phyloP scores from a whole-genome alignment of 2,329 filamentous ascomycete species.

The Alternaria arbusti region DNA sequence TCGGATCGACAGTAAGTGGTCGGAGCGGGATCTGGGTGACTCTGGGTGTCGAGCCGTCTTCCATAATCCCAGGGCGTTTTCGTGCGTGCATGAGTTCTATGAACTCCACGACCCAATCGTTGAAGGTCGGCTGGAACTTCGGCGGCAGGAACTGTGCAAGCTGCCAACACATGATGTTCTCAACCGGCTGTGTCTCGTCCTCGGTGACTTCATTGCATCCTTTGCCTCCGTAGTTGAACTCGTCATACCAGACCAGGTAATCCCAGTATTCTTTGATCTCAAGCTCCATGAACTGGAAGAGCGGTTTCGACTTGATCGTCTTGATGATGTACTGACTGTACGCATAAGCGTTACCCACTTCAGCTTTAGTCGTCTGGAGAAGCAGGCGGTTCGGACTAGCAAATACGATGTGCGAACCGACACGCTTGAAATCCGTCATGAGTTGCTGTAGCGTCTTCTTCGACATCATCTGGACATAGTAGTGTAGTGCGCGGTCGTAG shows the following conservation, averaged over 20 bases:
- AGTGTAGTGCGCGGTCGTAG: constrained; percentile 91
- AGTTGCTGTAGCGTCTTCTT: constrained; percentile 96
- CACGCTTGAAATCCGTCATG: constrained; percentile 93
- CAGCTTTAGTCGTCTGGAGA: constrained; percentile 93
- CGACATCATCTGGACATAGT: constrained; percentile 99
- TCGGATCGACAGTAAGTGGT: constrained; percentile 60
- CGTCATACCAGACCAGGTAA: constrained; percentile 97
- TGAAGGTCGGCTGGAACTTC: constrained; percentile 82
- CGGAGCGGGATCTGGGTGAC: constrained; percentile 67
- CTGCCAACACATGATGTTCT: constrained; percentile 99
- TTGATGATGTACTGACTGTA: constrained; percentile 98
- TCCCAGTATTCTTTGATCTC: constrained; percentile 99
- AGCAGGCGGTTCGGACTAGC: constrained; percentile 88
- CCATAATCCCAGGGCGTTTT: constrained; percentile 67
- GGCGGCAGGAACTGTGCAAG: constrained; percentile 85
- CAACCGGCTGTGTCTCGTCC: constrained; percentile 77
- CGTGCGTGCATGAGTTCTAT: constrained; percentile 90
- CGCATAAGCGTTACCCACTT: constrained; percentile 94
- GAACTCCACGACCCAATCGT: constrained; percentile 93
- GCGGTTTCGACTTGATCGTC: constrained; percentile 91
- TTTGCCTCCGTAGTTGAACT: constrained; percentile 98
- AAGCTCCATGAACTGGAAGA: constrained; percentile 96
- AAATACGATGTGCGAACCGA: constrained; percentile 95
- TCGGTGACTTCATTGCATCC: constrained; percentile 82
- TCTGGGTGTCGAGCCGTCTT: constrained; percentile 58